A percentile compares a stretch with the other conserved stretches of the same genome.
Conservation (phyloP, 2,329 filamentous ascomycete genomes). For the Pseudopyrenochaeta lycopersici region DNA sequence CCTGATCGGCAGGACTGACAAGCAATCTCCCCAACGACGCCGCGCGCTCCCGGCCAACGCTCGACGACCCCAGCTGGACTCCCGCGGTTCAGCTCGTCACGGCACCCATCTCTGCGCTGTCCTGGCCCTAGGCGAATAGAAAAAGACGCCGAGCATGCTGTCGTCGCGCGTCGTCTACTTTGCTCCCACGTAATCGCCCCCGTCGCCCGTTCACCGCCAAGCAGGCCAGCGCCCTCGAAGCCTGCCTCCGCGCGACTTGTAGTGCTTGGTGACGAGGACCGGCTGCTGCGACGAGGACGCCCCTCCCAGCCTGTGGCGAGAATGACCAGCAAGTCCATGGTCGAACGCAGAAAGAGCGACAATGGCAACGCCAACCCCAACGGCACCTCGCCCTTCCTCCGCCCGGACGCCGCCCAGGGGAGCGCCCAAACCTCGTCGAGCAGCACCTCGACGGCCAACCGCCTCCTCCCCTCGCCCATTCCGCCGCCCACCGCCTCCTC, state of each 20-base stretch:
- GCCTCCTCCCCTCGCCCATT: slow-evolving; percentile 44
- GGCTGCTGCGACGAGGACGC: slow-evolving; percentile 29
- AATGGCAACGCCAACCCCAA: slow-evolving; percentile 15
- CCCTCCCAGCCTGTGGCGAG: slow-evolving; percentile 25
- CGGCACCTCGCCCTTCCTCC: slow-evolving; percentile 20
- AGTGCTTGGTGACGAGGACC: slow-evolving; percentile 13
- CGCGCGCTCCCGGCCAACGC: not conserved
- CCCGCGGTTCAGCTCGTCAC: slow-evolving; percentile 1
- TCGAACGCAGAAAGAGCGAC: slow-evolving; percentile 38
- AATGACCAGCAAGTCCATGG: slow-evolving; percentile 43
- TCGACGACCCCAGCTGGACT: not conserved
- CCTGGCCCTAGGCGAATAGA: not conserved
- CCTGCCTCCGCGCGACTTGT: slow-evolving; percentile 23
- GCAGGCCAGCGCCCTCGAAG: slow-evolving; percentile 17
- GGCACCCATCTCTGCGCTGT: not conserved
- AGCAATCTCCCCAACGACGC: slow-evolving; percentile 19
- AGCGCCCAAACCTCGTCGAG: slow-evolving; percentile 11
- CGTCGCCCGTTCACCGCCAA: slow-evolving; percentile 29
- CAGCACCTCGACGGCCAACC: slow-evolving; percentile 20
- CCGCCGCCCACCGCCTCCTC: slow-evolving; percentile 43
- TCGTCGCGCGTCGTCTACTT: slow-evolving; percentile 33
- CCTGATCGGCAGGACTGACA: slow-evolving; percentile 9
- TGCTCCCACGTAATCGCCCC: slow-evolving; percentile 37
- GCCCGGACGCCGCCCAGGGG: slow-evolving; percentile 25
- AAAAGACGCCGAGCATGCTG: slow-evolving; percentile 29